Base-by-base conservation (phyloP, 1,139 yeast genomes). In the Candida dubliniensis region DNA sequence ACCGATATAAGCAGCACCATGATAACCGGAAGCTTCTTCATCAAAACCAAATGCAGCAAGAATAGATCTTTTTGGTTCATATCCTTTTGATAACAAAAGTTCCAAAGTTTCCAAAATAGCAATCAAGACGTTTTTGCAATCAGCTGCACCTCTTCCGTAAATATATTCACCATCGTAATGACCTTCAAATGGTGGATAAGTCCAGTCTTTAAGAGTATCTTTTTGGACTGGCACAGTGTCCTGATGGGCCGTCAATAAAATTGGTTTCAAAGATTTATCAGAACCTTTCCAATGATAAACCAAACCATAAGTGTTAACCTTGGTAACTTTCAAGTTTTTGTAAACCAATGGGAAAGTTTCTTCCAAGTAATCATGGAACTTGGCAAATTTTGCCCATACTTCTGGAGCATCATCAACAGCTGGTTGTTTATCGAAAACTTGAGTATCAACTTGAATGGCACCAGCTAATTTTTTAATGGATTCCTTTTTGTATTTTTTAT, bases 201-300 rank as follows among this genome's bases (percentile, higher is more conserved):
- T 72, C 96, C 96, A 87, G 40, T 74, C 69, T 32, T 61, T 69
- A 36, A 75, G 59, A 11, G 88, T 77, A 18, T 71, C 81, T 26
- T 65, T 60, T 55, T 81, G 82, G n/a, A 87, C 86, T 0, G 96
- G 96, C 11, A 88, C 96, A 4, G 84, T 87, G 58, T 87, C 96
- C 59, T 82, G 88, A 61, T 88, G 96, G 2, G 93, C 90, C 63
- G 83, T 76, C 36, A 87, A 67, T 61, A 87, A 59, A 11, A 83
- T 52, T 5, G 96, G 96, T 59, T 84, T 81, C 54, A 83, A 67
- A 2, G 56, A 47, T 9, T 41, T 39, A 47, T 81, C 66, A 0
- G 77, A 57, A 18, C 95, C 95, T 51, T 78, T 65, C 84, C 88
- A 84, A 25, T 82, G 76, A 57, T 73, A 81, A 13, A 87, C 74